A percentile compares a stretch with the other conserved stretches of the same genome.
These are phyloP conservation scores for Dactylorhiza incarnata DNA, from an alignment of 106 monocot genomes.

Conservation along the genomic window DNA sequence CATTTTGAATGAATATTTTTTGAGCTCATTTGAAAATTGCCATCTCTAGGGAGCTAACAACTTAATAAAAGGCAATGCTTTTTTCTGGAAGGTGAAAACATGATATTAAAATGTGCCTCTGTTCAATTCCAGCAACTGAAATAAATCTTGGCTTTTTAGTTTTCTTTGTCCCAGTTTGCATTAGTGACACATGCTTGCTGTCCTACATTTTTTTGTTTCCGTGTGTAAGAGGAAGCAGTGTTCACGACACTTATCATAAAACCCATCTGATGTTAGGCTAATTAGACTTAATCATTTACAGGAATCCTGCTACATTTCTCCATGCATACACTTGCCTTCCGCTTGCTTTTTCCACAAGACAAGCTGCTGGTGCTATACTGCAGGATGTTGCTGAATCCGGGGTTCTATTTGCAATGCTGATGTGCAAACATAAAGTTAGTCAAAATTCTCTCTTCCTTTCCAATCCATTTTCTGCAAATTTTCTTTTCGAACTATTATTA, in stretches of 20 bases:
- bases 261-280: background rate
- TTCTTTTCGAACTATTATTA: constrained; percentile 4
- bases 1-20: background rate
- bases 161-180: background rate
- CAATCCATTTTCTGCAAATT: background rate
- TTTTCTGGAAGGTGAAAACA: background rate
- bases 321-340: constrained; percentile 99
- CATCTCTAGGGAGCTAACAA: background rate
- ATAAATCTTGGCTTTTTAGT: background rate
- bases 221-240: background rate
- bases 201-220: background rate
- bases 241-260: background rate
- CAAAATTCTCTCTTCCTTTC: background rate
- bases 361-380: constrained; percentile 81
- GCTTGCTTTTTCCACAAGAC: constrained; percentile 82
- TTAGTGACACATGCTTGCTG: background rate
- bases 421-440: constrained; percentile 96
- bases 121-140: background rate
- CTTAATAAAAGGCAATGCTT: background rate
- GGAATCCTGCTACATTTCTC: constrained; percentile 97
- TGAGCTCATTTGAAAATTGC: background rate
- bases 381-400: constrained; percentile 98
- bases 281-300: constrained; percentile 11
- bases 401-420: constrained; percentile 84
- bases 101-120: background rate